Conservation (phyloP, 208 protist species). For the Vickermania ingenoplastis region DNA sequence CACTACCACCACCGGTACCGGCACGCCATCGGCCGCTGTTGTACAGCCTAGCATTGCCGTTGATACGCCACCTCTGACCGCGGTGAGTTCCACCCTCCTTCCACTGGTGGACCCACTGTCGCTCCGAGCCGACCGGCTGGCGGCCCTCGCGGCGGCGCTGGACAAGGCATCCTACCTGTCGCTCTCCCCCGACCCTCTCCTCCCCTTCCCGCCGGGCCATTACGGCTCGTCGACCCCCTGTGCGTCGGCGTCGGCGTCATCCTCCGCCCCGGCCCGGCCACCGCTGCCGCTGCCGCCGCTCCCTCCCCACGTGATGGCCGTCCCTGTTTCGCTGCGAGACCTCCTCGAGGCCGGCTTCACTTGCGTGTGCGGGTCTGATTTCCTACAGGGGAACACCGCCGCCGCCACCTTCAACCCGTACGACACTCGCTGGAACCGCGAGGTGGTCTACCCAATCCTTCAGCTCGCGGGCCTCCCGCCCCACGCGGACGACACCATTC, state of each 20-base stretch:
- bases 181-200: background rate
- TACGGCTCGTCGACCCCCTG: too few relatives aligned
- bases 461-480: constrained; percentile 50
- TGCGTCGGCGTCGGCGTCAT: too few relatives aligned
- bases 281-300: too few relatives aligned
- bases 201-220: background rate
- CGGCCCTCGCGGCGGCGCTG: background rate
- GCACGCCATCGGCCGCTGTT: background rate
- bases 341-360: constrained; percentile 38
- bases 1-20: too few relatives aligned
- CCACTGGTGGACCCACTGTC: background rate
- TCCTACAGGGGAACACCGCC: constrained; percentile 16
- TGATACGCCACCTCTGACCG: background rate
- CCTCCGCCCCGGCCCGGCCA: too few relatives aligned
- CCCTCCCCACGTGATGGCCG: background rate
- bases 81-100: too few relatives aligned
- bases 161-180: background rate
- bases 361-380: constrained; percentile 28
- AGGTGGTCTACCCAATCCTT: constrained; percentile 51
- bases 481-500: constrained; percentile 46
- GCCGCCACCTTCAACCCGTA: constrained; percentile 19
- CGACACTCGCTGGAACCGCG: constrained; percentile 7
- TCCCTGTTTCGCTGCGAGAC: constrained; percentile 23
- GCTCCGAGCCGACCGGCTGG: background rate
- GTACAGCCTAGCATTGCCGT: background rate